These are phyloP conservation scores for Penicillium capsulatum DNA, from an alignment of 2,329 filamentous ascomycete species.

Conservation along the genomic window DNA sequence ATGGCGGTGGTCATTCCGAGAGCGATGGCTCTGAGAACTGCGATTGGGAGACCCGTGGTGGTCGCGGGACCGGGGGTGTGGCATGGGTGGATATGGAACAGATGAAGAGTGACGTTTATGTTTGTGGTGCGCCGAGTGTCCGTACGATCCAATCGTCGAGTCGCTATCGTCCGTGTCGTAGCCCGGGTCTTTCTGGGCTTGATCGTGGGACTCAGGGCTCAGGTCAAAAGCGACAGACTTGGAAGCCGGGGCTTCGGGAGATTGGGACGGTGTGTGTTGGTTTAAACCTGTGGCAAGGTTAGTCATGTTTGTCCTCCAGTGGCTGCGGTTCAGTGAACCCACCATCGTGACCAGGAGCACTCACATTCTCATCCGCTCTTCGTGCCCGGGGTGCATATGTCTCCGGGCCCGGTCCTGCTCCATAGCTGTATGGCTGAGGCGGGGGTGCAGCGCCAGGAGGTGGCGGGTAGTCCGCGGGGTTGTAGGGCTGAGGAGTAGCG, in stretches of 20 bases:
- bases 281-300: slow-evolving; percentile 9
- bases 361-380: slow-evolving; percentile 50
- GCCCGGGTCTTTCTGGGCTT: slow-evolving; percentile 24
- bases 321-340: slow-evolving; percentile 33
- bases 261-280: slow-evolving; percentile 2
- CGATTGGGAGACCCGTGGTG: slow-evolving; percentile 2
- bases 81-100: slow-evolving; percentile 16
- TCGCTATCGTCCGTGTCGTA: slow-evolving; percentile 46
- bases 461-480: slow-evolving; percentile 41
- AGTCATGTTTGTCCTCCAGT: too few relatives aligned
- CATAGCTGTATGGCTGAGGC: slow-evolving; percentile 39
- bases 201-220: slow-evolving; percentile 8
- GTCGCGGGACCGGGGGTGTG: slow-evolving; percentile 7
- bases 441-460: slow-evolving; percentile 38
- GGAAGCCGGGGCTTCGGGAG: slow-evolving; percentile 22
- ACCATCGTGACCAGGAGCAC: slow-evolving; percentile 44
- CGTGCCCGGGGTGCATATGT: slow-evolving; percentile 38
- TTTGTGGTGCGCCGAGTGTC: slow-evolving; percentile 16
- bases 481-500: slow-evolving; percentile 29
- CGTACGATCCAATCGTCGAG: slow-evolving; percentile 26
- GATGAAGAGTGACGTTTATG: slow-evolving; percentile 26
- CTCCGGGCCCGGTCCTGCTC: slow-evolving; percentile 32
- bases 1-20: background rate
- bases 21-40: slow-evolving; percentile 3
- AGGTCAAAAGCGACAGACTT: slow-evolving; percentile 37